phyloP scores from a whole-genome alignment of 257 asterid species.

The Nicotiana otophora region DNA sequence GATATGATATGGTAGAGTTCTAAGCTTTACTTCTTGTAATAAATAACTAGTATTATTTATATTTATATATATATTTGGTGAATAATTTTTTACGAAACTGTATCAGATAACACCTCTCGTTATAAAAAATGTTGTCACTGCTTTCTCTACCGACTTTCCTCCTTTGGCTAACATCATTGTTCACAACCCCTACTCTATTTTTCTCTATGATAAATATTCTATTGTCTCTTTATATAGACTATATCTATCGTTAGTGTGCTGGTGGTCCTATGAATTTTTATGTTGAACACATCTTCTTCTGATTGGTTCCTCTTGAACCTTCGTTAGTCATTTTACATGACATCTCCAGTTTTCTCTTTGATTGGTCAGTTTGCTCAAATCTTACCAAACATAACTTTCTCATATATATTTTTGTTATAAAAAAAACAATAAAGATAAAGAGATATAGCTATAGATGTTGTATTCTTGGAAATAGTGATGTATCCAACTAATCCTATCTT shows the following conservation, averaged over 20 bases:
- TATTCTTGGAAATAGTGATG: not conserved
- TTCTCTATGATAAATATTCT: not conserved
- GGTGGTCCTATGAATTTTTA: not conserved
- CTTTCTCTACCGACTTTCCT: no score
- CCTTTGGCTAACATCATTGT: no score
- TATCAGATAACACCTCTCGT: not conserved
- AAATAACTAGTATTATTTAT: no score
- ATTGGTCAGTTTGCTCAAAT: not conserved
- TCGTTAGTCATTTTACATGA: not conserved
- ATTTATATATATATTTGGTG: no score
- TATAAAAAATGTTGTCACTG: no score
- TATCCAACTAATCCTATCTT: slow-evolving; percentile 7
- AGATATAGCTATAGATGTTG: not conserved
- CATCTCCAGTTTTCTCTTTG: not conserved
- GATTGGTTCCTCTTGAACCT: not conserved
- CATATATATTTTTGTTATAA: not conserved
- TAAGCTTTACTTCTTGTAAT: not conserved
- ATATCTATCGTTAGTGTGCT: not conserved
- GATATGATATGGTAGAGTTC: no score
- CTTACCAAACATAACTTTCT: not conserved
- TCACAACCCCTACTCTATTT: not conserved
- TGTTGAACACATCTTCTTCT: not conserved
- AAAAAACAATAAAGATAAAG: not conserved
- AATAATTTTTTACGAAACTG: not conserved
- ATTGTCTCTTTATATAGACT: not conserved